Evolutionary conservation across 768 basidiomycete genomes (phyloP).

Genomic region (Suillus luteus): DNA sequence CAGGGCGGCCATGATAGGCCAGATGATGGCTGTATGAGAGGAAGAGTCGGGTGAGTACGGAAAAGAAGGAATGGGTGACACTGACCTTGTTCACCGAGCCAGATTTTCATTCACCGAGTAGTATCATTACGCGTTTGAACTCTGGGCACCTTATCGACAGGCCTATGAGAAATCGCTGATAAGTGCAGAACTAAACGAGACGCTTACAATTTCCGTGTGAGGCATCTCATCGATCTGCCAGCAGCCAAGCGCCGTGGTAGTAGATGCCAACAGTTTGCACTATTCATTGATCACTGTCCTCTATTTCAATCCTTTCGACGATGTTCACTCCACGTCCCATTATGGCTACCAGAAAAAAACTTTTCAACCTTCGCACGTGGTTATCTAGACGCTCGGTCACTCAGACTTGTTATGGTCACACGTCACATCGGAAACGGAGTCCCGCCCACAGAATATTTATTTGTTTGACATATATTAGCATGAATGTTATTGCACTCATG

Average conservation of each 20-base stretch:
- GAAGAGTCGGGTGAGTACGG: slow-evolving; percentile 17
- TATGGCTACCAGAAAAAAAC: slow-evolving; percentile 19
- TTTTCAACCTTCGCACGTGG: slow-evolving; percentile 26
- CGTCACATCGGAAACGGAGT: slow-evolving; percentile 23
- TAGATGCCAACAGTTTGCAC: neutral
- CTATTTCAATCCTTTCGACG: slow-evolving; percentile 14
- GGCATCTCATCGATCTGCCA: neutral
- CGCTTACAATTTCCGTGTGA: neutral
- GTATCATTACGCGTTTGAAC: slow-evolving; percentile 29
- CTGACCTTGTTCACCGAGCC: slow-evolving; percentile 41
- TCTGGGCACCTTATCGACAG: slow-evolving; percentile 19
- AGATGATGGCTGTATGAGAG: slow-evolving; percentile 22
- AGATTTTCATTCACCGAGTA: slow-evolving; percentile 39
- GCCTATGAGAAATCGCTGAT: slow-evolving; percentile 17
- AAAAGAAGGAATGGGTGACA: slow-evolving; percentile 19
- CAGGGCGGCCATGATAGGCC: slow-evolving; percentile 30
- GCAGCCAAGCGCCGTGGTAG: neutral
- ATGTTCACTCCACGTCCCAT: slow-evolving; percentile 18
- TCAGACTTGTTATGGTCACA: too few species aligned
- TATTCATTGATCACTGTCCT: slow-evolving; percentile 5
- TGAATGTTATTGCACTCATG: slow-evolving; percentile 28
- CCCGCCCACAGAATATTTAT: slow-evolving; percentile 17
- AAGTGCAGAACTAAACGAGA: neutral
- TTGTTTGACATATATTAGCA: neutral
- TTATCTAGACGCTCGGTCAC: slow-evolving; percentile 12